Conservation (phyloP, 2,329 filamentous ascomycete species). For the Phoma herbarum region DNA sequence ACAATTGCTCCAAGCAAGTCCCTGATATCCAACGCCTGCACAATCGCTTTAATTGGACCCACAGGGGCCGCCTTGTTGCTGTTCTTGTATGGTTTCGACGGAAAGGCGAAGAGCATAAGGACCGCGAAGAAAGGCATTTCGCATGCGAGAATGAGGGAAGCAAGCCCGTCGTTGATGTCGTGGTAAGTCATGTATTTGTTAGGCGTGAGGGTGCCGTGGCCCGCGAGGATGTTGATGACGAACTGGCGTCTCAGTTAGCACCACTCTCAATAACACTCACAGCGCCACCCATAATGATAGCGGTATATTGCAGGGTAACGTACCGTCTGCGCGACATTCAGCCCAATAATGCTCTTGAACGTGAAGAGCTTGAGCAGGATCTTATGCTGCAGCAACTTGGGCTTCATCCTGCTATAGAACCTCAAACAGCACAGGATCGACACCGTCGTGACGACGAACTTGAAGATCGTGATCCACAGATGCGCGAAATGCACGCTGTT, state of each 20-base stretch:
- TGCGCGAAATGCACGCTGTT: constrained; percentile 43
- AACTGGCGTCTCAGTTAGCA: constrained; percentile 26
- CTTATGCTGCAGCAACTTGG: constrained; percentile 32
- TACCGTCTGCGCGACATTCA: constrained; percentile 44
- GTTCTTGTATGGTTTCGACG: constrained; percentile 34
- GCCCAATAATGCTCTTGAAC: constrained; percentile 45
- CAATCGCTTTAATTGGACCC: constrained; percentile 31
- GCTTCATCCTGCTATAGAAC: constrained; percentile 38
- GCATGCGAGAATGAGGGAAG: constrained; percentile 40
- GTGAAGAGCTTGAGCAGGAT: constrained; percentile 43
- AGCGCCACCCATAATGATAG: not conserved
- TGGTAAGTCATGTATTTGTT: constrained; percentile 42
- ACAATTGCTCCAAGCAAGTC: constrained; percentile 41
- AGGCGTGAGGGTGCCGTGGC: constrained; percentile 32
- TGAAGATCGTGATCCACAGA: constrained; percentile 43
- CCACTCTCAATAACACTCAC: not conserved
- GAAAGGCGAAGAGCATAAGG: constrained; percentile 39
- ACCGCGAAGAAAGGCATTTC: constrained; percentile 47
- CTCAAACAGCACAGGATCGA: constrained; percentile 35
- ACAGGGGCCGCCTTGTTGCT: constrained; percentile 22
- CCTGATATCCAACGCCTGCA: constrained; percentile 41
- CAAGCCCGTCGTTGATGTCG: constrained; percentile 39
- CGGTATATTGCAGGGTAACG: constrained; percentile 5
- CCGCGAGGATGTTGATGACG: constrained; percentile 42
- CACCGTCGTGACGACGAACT: constrained; percentile 28